Percentiles rank a stretch among this genome's conserved stretches.
phyloP scores from a whole-genome alignment of 73 alveolate genomes.

The Stentor coeruleus region DNA sequence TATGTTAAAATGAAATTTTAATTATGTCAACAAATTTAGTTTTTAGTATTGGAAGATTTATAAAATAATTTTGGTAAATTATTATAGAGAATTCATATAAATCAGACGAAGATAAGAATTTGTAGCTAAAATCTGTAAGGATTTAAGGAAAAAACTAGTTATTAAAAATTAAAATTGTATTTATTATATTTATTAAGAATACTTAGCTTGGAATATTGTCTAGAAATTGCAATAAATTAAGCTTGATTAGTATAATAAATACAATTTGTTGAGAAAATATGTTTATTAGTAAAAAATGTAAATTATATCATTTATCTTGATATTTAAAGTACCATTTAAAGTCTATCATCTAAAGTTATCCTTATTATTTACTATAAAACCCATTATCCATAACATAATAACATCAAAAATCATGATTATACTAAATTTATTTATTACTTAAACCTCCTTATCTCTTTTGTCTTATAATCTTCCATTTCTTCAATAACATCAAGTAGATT shows the following conservation, averaged over 20 bases:
- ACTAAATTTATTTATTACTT: too few relatives aligned
- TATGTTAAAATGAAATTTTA: too few relatives aligned
- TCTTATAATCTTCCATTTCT: not conserved
- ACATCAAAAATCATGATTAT: too few relatives aligned
- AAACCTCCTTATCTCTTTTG: too few relatives aligned
- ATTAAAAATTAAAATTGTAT: too few relatives aligned
- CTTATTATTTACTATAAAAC: not conserved
- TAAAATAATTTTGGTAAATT: not conserved
- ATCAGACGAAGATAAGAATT: not conserved
- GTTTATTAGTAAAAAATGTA: not conserved
- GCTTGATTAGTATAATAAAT: too few relatives aligned
- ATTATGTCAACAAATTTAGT: not conserved
- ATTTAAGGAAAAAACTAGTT: not conserved
- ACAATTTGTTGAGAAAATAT: too few relatives aligned
- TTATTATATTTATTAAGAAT: too few relatives aligned
- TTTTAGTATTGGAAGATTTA: too few relatives aligned
- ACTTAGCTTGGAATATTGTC: too few relatives aligned
- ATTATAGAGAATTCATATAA: not conserved
- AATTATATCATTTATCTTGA: not conserved
- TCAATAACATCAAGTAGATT: not conserved
- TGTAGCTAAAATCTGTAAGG: not conserved
- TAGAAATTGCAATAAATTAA: too few relatives aligned
- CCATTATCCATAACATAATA: not conserved
- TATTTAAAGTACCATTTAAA: too few relatives aligned
- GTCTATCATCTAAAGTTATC: not conserved